Percentiles rank a stretch among this genome's conserved stretches.
Conservation (phyloP, 2,329 filamentous ascomycete genomes). For the Pyricularia sp. region DNA sequence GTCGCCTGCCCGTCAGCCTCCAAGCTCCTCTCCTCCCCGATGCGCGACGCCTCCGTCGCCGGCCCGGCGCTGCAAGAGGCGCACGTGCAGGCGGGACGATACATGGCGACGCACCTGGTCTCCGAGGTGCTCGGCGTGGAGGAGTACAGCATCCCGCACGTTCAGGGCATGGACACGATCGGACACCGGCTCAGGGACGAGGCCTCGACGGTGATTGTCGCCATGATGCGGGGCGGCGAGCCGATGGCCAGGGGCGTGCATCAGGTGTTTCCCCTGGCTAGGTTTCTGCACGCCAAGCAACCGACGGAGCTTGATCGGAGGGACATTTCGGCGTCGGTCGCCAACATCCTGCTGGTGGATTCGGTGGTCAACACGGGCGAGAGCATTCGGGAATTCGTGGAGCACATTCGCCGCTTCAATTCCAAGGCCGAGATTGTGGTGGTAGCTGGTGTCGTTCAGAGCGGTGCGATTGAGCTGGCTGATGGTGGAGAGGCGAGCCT, state of each 20-base stretch:
- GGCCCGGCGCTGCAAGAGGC: neutral
- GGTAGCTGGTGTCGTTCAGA: constrained; percentile 46
- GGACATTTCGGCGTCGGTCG: constrained; percentile 11
- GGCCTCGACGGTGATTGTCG: constrained; percentile 39
- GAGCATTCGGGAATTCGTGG: constrained; percentile 36
- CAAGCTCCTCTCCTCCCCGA: constrained; percentile 43
- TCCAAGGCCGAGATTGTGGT: constrained; percentile 37
- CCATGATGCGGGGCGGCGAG: constrained; percentile 55
- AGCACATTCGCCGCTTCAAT: constrained; percentile 31
- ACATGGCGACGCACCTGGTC: neutral
- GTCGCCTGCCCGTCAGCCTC: constrained; percentile 12
- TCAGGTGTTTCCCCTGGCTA: constrained; percentile 39
- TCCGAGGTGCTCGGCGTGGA: neutral
- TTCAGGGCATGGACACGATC: neutral
- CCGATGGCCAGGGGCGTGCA: constrained; percentile 51
- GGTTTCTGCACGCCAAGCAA: constrained; percentile 35
- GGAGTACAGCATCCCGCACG: neutral
- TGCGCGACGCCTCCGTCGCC: constrained; percentile 31
- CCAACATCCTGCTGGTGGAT: constrained; percentile 45
- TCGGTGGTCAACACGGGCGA: constrained; percentile 51
- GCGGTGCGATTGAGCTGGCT: constrained; percentile 5
- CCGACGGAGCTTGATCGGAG: constrained; percentile 27
- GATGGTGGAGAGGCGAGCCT: constrained; percentile 6
- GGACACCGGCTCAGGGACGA: constrained; percentile 35
- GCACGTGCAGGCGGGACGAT: neutral